Percentiles rank a stretch among this genome's conserved stretches.
These are phyloP conservation scores for Lichina pygmaea DNA, from an alignment of 495 filamentous ascomycete genomes.

Conservation along the genomic window DNA sequence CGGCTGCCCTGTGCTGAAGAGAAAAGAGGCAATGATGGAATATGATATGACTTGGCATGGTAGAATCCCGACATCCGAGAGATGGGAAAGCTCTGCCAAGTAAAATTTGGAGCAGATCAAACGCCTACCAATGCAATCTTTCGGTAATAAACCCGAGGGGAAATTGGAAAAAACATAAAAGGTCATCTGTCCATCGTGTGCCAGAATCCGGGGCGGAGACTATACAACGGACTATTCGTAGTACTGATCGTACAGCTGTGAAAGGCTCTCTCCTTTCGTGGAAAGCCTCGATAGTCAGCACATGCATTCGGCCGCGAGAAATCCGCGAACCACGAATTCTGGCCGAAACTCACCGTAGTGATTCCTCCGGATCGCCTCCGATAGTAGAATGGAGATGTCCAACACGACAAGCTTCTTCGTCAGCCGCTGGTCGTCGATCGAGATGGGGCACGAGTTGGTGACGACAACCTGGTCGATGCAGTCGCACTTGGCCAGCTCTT, in stretches of 20 bases:
- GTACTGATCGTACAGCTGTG: slow-evolving; percentile 52
- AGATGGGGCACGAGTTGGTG: slow-evolving; percentile 87
- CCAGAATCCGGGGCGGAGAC: too few species aligned
- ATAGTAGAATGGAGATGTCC: slow-evolving; percentile 61
- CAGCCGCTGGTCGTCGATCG: slow-evolving; percentile 34
- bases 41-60: too few species aligned
- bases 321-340: background rate
- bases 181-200: too few species aligned
- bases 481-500: slow-evolving; percentile 71
- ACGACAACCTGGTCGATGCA: slow-evolving; percentile 84
- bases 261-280: slow-evolving; percentile 37
- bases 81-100: too few species aligned
- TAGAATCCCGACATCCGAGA: too few species aligned
- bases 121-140: too few species aligned
- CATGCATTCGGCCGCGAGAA: background rate
- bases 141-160: too few species aligned
- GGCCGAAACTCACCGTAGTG: slow-evolving; percentile 43
- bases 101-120: too few species aligned
- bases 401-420: slow-evolving; percentile 70
- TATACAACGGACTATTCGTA: slow-evolving; percentile 17
- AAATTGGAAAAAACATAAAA: too few species aligned
- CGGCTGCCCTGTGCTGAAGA: too few species aligned
- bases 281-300: too few species aligned
- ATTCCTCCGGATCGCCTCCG: slow-evolving; percentile 84
- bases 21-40: too few species aligned